phyloP scores from a whole-genome alignment of 2,329 filamentous ascomycete species.

The Epichloe glyceriae region DNA sequence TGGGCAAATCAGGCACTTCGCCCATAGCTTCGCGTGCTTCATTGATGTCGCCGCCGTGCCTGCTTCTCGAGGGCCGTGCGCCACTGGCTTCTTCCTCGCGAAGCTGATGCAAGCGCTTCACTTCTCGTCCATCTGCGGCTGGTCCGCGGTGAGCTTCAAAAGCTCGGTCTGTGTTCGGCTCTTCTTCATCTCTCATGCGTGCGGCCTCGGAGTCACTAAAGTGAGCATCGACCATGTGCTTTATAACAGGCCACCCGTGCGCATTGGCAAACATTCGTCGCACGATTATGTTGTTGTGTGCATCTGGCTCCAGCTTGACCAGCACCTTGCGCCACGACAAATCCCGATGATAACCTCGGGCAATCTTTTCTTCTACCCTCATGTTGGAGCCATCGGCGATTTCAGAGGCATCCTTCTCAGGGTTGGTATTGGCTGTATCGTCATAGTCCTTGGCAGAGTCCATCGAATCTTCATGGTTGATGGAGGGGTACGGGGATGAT shows the following conservation, averaged over 20 bases:
- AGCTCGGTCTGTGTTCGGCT: constrained; percentile 56
- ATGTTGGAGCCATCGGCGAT: constrained; percentile 51
- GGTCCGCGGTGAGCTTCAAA: constrained; percentile 43
- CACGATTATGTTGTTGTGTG: constrained; percentile 97
- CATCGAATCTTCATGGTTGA: constrained; percentile 30
- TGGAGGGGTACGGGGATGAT: constrained; percentile 21
- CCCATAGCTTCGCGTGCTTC: constrained; percentile 26
- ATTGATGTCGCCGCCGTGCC: constrained; percentile 6
- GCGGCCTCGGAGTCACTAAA: constrained; percentile 61
- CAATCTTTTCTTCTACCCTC: constrained; percentile 96
- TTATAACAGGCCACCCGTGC: constrained; percentile 92
- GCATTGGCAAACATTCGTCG: constrained; percentile 94
- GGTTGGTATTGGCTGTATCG: constrained; percentile 33
- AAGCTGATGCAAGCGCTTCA: constrained; percentile 20
- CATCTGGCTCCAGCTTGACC: constrained; percentile 88
- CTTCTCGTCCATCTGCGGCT: constrained; percentile 53
- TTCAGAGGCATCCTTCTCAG: constrained; percentile 26
- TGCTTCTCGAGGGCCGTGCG: constrained; percentile 12
- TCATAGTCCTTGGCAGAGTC: constrained; percentile 38
- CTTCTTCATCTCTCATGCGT: constrained; percentile 52
- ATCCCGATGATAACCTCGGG: constrained; percentile 82
- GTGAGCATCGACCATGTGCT: constrained; percentile 89
- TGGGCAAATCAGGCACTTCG: constrained; percentile 32
- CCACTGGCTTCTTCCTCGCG: constrained; percentile 11
- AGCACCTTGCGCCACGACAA: constrained; percentile 94